Evolutionary conservation across 768 basidiomycete species (phyloP).

Genomic region (Hygrocybe coccinea): DNA sequence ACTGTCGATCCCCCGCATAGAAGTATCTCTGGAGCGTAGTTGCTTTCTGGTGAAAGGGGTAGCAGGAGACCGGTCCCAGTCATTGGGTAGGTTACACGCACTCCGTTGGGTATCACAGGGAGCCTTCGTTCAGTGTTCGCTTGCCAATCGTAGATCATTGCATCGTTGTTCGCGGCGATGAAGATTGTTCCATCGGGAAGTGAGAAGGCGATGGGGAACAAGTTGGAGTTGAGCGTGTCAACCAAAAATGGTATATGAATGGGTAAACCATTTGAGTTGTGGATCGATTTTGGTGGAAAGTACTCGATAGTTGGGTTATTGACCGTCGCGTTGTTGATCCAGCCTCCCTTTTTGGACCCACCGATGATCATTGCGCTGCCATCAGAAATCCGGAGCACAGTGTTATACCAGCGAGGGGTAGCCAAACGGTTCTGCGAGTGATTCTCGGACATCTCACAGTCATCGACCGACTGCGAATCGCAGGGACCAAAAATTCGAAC

Average conservation of each 20-base stretch:
- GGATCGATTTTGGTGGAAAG: conserved; percentile 74
- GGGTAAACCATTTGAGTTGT: conserved; percentile 62
- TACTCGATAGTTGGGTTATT: conserved; percentile 82
- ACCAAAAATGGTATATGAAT: conserved; percentile 58
- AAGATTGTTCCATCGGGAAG: conserved; percentile 69
- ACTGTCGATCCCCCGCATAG: conserved; percentile 73
- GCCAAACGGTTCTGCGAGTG: conserved; percentile 64
- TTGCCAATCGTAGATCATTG: conserved; percentile 77
- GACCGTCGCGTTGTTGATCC: conserved; percentile 77
- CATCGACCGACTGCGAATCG: conserved; percentile 38
- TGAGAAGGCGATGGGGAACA: conserved; percentile 72
- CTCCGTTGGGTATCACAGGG: conserved; percentile 67
- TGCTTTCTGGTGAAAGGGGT: conserved; percentile 57
- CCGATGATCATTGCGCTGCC: conserved; percentile 84
- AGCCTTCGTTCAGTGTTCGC: conserved; percentile 55
- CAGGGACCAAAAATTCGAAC: conserved; percentile 72
- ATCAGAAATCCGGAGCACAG: conserved; percentile 61
- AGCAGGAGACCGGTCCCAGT: conserved; percentile 69
- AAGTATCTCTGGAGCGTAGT: conserved; percentile 64
- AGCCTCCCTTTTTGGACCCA: conserved; percentile 76
- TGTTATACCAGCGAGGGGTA: conserved; percentile 77
- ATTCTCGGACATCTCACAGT: conserved; percentile 63
- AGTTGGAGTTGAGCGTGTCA: conserved; percentile 74
- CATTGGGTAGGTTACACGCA: conserved; percentile 83
- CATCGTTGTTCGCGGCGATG: conserved; percentile 72